These are phyloP conservation scores for Eremothecium cymbalariae DNA, from an alignment of 1,139 yeast species.

Conservation along the genomic window DNA sequence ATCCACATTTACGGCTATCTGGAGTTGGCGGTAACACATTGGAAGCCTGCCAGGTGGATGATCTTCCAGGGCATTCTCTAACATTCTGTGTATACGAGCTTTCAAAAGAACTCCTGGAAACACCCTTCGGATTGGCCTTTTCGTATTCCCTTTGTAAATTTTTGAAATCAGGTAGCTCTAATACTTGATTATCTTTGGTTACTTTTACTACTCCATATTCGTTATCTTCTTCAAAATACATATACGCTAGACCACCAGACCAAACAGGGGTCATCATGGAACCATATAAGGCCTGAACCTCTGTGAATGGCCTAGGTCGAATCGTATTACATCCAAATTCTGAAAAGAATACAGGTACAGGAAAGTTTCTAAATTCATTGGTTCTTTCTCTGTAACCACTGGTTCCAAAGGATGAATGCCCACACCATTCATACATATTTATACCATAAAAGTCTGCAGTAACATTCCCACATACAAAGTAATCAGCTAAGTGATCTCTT, in stretches of 20 bases:
- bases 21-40: constrained; percentile 47
- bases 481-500: constrained; percentile 40
- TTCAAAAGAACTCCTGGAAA: constrained; percentile 19
- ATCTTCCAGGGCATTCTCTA: constrained; percentile 28
- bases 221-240: constrained; percentile 79
- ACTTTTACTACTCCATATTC: constrained; percentile 69
- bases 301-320: constrained; percentile 56
- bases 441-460: constrained; percentile 49
- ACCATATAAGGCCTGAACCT: constrained; percentile 54
- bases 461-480: constrained; percentile 41
- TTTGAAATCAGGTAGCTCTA: constrained; percentile 39
- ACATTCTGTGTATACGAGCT: constrained; percentile 4
- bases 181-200: constrained; percentile 40
- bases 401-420: constrained; percentile 46
- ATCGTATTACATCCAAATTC: constrained; percentile 53
- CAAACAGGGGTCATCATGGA: constrained; percentile 66
- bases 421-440: constrained; percentile 65
- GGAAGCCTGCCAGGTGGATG: constrained; percentile 39
- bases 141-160: constrained; percentile 31
- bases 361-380: constrained; percentile 38
- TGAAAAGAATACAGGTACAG: constrained; percentile 52
- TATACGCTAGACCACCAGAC: constrained; percentile 90
- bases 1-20: constrained; percentile 45
- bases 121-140: constrained; percentile 34
- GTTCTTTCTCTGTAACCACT: constrained; percentile 54